phyloP scores from a whole-genome alignment of 768 basidiomycete genomes.

The Tubosaeta brunneosetosa region DNA sequence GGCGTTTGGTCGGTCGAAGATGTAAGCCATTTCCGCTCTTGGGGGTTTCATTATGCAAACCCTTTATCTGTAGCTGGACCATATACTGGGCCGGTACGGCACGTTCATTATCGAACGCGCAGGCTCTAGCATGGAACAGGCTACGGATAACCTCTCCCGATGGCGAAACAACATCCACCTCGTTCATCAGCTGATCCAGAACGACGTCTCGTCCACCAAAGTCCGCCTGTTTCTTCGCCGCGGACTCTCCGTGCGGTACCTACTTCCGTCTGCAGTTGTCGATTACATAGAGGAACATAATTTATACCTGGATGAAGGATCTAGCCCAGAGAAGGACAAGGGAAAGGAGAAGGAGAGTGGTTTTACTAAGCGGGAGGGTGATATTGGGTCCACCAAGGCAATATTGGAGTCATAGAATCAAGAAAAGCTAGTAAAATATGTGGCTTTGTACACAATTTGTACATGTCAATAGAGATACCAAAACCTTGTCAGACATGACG shows the following conservation, averaged over 20 bases:
- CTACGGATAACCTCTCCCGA: slow-evolving; percentile 65
- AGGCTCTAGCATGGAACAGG: slow-evolving; percentile 86
- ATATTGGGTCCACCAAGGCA: slow-evolving; percentile 9
- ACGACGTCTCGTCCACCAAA: slow-evolving; percentile 96
- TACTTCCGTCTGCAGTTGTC: slow-evolving; percentile 86
- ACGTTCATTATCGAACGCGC: slow-evolving; percentile 93
- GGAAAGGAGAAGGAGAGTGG: slow-evolving; percentile 33
- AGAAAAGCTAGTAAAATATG: neutral
- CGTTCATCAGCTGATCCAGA: slow-evolving; percentile 92
- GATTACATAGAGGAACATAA: slow-evolving; percentile 89
- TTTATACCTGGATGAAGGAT: slow-evolving; percentile 64
- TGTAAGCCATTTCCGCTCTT: slow-evolving; percentile 47
- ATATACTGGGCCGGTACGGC: slow-evolving; percentile 93
- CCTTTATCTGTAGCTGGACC: slow-evolving; percentile 65
- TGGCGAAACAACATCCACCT: slow-evolving; percentile 86
- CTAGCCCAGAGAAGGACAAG: slow-evolving; percentile 33
- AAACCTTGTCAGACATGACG: slow-evolving; percentile 6
- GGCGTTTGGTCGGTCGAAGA: slow-evolving; percentile 96
- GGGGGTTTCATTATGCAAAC: slow-evolving; percentile 6
- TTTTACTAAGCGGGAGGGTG: slow-evolving; percentile 27
- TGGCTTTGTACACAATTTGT: no score
- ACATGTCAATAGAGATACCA: no score
- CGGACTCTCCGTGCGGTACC: slow-evolving; percentile 81
- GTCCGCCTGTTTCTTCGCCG: slow-evolving; percentile 75
- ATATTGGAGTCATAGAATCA: neutral